phyloP scores from a whole-genome alignment of 176 grass and related monocot species.

The Triticum timopheevii region DNA sequence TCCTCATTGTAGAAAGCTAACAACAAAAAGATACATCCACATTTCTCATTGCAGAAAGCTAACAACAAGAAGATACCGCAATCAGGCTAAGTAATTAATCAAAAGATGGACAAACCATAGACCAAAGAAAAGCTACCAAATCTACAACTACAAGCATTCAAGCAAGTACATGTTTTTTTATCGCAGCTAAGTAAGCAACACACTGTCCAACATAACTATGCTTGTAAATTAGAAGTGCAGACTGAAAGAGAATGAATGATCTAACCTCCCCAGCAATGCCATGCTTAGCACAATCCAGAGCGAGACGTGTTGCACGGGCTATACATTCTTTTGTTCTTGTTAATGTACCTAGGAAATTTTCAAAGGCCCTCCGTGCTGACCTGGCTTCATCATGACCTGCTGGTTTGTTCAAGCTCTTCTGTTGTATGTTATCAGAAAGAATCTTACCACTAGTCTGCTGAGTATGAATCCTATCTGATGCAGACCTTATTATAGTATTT shows the following conservation, averaged over 20 bases:
- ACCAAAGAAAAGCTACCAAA: constrained; percentile 19
- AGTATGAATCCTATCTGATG: constrained; percentile 48
- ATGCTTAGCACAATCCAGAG: constrained; percentile 93
- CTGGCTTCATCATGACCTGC: constrained; percentile 53
- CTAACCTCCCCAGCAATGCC: constrained; percentile 94
- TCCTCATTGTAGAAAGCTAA: constrained; percentile 18
- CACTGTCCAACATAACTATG: constrained; percentile 22
- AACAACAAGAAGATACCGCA: background rate
- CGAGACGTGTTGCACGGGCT: constrained; percentile 87
- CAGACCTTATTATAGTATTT: constrained; percentile 36
- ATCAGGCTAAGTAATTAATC: background rate
- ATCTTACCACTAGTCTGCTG: constrained; percentile 42
- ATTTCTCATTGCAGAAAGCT: background rate
- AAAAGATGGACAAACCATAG: constrained; percentile 18
- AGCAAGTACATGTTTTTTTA: constrained; percentile 12
- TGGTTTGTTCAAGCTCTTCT: constrained; percentile 44
- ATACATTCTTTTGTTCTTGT: constrained; percentile 97
- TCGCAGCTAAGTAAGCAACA: background rate
- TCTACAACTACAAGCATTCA: constrained; percentile 22
- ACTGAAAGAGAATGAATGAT: constrained; percentile 28
- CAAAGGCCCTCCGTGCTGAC: constrained; percentile 69
- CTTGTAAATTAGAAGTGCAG: constrained; percentile 25
- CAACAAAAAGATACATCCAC: background rate
- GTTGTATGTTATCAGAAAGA: constrained; percentile 43
- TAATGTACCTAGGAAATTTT: constrained; percentile 73